These are phyloP conservation scores for Singerocomus inundabilis DNA, from an alignment of 1,284 basidiomycete genomes.

Conservation along the genomic window DNA sequence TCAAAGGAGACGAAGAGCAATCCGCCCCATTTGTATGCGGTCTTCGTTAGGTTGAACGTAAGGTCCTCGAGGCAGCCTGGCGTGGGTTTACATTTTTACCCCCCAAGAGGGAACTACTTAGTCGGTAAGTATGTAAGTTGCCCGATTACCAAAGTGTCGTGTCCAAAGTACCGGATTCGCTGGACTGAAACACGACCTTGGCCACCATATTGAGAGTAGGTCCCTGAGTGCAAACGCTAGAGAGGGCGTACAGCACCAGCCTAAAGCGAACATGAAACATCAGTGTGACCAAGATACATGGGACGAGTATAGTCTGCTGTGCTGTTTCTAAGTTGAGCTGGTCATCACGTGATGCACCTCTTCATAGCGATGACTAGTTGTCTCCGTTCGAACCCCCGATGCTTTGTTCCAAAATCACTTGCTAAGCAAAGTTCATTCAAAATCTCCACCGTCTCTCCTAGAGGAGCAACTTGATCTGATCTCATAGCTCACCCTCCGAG, in stretches of 20 bases:
- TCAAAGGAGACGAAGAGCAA: neutral
- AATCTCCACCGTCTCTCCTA: too few relatives aligned
- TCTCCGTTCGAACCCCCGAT: too few relatives aligned
- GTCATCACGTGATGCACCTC: too few relatives aligned
- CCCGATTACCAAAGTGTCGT: neutral
- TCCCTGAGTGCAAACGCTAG: neutral
- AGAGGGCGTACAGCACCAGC: neutral
- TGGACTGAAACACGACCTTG: neutral
- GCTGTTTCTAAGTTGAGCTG: too few relatives aligned
- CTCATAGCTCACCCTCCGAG: too few relatives aligned
- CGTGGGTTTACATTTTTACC: neutral
- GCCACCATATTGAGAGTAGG: neutral
- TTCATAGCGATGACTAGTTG: too few relatives aligned
- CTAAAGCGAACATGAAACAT: neutral
- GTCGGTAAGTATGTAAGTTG: neutral
- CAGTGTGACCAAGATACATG: neutral
- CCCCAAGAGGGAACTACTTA: too few relatives aligned
- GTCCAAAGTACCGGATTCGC: neutral
- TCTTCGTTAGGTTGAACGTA: conserved; percentile 2
- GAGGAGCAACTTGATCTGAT: too few relatives aligned
- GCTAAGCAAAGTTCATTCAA: too few relatives aligned
- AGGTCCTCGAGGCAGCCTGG: conserved; percentile 2
- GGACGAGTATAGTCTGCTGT: too few relatives aligned
- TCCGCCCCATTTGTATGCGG: neutral
- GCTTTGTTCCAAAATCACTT: too few relatives aligned